Evolutionary conservation across 805 yeast species (phyloP).

Genomic region (Metschnikowia shivogae): DNA sequence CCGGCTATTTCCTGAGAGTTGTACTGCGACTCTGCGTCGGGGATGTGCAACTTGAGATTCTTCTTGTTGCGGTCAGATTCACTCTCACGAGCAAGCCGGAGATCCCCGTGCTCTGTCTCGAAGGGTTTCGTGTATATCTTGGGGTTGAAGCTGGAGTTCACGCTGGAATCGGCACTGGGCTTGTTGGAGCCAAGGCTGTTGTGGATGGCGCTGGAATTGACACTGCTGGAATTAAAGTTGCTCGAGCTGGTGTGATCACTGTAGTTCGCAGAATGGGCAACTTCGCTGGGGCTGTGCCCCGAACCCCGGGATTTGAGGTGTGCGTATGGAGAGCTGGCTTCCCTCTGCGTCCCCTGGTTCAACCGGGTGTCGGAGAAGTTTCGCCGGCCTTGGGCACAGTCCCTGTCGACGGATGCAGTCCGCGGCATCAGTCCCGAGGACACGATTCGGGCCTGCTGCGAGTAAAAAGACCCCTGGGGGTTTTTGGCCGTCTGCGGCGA

Average conservation of each 20-base stretch:
- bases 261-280: no score
- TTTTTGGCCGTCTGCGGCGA: neutral
- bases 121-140: slow-evolving; percentile 1
- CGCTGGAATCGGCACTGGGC: neutral
- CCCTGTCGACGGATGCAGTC: neutral
- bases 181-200: no score
- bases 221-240: neutral
- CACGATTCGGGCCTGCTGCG: slow-evolving; percentile 1
- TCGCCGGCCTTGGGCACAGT: neutral
- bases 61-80: slow-evolving; percentile 12
- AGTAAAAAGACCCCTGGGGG: neutral
- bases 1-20: slow-evolving; percentile 3
- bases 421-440: slow-evolving; percentile 1
- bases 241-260: no score
- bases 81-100: neutral
- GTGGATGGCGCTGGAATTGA: neutral
- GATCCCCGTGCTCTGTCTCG: slow-evolving; percentile 5
- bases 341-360: neutral
- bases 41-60: slow-evolving; percentile 12
- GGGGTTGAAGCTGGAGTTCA: neutral
- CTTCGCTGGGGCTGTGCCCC: neutral
- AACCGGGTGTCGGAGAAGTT: neutral
- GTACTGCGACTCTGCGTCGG: slow-evolving; percentile 8
- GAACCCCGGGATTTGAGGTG: neutral
- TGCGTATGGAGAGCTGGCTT: neutral